Percentiles rank a stretch among this genome's conserved stretches.
phyloP scores from a whole-genome alignment of 169 alveolate genomes.

The Plasmodium gallinaceum region DNA sequence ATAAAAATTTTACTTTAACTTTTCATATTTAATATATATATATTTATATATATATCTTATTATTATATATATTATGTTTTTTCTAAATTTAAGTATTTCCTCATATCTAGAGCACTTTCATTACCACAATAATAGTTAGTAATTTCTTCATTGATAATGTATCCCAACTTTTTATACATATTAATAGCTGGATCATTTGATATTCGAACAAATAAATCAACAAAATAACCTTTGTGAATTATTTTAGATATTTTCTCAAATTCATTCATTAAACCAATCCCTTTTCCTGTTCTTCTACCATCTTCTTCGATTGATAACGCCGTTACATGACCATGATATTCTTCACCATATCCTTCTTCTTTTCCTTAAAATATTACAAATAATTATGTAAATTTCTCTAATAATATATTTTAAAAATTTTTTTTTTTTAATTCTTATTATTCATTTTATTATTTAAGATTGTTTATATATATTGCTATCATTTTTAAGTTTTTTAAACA shows the following conservation, averaged over 20 bases:
- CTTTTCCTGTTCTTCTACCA: slow-evolving; percentile 81
- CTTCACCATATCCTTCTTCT: slow-evolving; percentile 54
- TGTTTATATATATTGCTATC: neutral
- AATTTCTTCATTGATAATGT: slow-evolving; percentile 77
- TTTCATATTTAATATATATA: neutral
- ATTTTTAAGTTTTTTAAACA: neutral
- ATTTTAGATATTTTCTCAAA: slow-evolving; percentile 80
- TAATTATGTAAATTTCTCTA: neutral
- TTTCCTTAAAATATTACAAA: slow-evolving; percentile 12
- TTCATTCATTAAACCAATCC: slow-evolving; percentile 79
- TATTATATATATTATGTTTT: neutral
- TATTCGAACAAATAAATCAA: slow-evolving; percentile 80
- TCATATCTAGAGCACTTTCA: slow-evolving; percentile 85
- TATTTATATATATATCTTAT: neutral
- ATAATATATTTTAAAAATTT: no score
- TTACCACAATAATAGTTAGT: slow-evolving; percentile 79
- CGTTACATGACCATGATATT: slow-evolving; percentile 83
- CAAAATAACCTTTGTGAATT: slow-evolving; percentile 70
- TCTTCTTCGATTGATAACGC: slow-evolving; percentile 79
- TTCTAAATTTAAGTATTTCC: slow-evolving; percentile 63
- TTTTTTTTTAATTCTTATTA: neutral
- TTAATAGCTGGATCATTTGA: slow-evolving; percentile 79
- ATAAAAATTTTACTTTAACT: no score
- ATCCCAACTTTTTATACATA: slow-evolving; percentile 79
- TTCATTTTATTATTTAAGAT: neutral